Percentiles rank a stretch among this genome's conserved stretches.
Evolutionary conservation across 208 protist genomes (phyloP).

Genomic region (Acanthamoeba castellanii): DNA sequence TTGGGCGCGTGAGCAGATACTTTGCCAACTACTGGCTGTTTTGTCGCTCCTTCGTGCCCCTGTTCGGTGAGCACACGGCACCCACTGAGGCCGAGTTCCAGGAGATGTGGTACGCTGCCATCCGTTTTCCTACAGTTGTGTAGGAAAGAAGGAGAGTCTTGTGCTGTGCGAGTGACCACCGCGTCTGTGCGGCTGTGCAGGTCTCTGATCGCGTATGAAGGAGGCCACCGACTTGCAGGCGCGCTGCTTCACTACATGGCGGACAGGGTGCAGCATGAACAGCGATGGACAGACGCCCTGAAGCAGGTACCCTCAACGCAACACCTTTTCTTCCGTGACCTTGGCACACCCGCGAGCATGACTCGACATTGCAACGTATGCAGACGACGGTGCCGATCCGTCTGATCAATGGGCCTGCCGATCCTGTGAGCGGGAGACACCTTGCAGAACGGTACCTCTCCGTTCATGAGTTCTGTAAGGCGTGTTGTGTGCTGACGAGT

Average conservation of each 20-base stretch:
- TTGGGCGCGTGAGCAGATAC: neutral
- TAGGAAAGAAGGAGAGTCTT: too few species aligned
- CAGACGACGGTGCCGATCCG: constrained; percentile 4
- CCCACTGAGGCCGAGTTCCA: neutral
- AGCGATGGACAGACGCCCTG: neutral
- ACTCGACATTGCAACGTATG: neutral
- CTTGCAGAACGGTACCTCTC: neutral
- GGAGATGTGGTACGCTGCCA: neutral
- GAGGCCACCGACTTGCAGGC: neutral
- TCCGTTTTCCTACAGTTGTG: too few species aligned
- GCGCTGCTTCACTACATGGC: constrained; percentile 58
- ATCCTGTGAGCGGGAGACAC: constrained; percentile 51
- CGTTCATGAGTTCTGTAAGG: neutral
- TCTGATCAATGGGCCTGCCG: constrained; percentile 42
- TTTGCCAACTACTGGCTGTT: constrained; percentile 21
- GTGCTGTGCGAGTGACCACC: too few species aligned
- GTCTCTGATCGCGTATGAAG: neutral
- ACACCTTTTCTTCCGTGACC: too few species aligned
- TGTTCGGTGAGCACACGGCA: constrained; percentile 12
- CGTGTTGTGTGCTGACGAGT: neutral
- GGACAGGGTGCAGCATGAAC: neutral
- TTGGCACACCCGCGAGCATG: neutral
- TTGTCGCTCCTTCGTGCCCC: constrained; percentile 17
- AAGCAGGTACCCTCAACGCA: neutral
- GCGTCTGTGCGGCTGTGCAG: neutral